Evolutionary conservation across 2,329 filamentous ascomycete species (phyloP), one percentile per base, ranked within the genome.

Genomic region (Botrytis fabae): DNA sequence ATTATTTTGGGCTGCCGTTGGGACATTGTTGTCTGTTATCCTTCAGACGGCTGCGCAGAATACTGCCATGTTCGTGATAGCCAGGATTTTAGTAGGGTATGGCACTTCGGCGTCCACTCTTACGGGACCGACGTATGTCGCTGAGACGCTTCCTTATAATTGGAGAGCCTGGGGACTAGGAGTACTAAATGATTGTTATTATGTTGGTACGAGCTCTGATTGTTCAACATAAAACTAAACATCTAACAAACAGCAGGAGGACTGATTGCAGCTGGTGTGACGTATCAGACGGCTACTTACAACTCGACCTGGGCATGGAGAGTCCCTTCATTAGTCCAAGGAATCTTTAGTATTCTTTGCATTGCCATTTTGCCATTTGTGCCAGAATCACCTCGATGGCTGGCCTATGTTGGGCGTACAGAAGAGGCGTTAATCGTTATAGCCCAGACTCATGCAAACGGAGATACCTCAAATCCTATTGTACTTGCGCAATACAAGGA

Each of bases 361-460:
- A 75, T 76, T 46, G 25, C 69, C 2, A 64, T 77, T n/a, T 51
- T 76, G 12, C 75, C 81, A 35, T 78, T 80, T 62, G 76, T 81
- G 35, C 81, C 81, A 10, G 89, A 91, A 77, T 88, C 86, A 4
- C 89, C 89, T 0, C 82, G 89, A 71, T 91, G 88, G 88, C 82
- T 90, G 38, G 86, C 88, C 71, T 84, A 85, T 71, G 84, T 87
- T 0, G 75, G 68, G 16, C 75, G 82, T 82, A 2, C 78, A 83
- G 22, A 12, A 77, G 87, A 92, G 79, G 88, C 87, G 0, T 81
- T 35, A n/a, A 68, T 75, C 20, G 80, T 82, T 32, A 74, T 89
- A 14, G 82, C 83, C 2, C 84, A 86, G 3, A 83, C 91, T 57
- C 88, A 88, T 73, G 86, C 85, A 10, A 83, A 90, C 63, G 88